These are phyloP conservation scores for Urtica urens DNA, from an alignment of 306 rosid genomes.

Conservation along the genomic window DNA sequence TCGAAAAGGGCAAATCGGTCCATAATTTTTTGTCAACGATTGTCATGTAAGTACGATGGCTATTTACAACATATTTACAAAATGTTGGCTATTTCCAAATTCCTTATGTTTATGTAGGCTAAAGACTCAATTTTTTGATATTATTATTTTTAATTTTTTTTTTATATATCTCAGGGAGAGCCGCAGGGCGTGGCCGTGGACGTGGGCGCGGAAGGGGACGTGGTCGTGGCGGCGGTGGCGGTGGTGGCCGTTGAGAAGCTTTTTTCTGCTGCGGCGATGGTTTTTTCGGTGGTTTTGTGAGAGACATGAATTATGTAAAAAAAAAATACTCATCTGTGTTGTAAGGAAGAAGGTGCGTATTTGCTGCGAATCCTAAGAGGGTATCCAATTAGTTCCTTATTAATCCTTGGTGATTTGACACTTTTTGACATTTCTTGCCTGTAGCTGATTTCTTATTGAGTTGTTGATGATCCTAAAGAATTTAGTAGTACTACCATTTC, in stretches of 20 bases:
- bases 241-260: too few species aligned
- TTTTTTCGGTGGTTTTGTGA: constrained; percentile 28
- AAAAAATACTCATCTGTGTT: constrained; percentile 30
- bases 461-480: too few species aligned
- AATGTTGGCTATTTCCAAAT: background rate
- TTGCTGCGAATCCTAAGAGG: constrained; percentile 18
- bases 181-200: constrained; percentile 72
- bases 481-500: too few species aligned
- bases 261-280: constrained; percentile 8
- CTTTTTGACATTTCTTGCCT: too few species aligned
- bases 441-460: too few species aligned
- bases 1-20: background rate
- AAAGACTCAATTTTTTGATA: constrained; percentile 2
- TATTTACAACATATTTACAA: background rate
- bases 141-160: constrained; percentile 2
- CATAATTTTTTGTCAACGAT: too few species aligned
- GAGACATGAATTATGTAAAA: constrained; percentile 30
- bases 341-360: constrained; percentile 21
- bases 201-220: constrained; percentile 86
- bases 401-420: too few species aligned
- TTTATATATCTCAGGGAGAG: constrained; percentile 46
- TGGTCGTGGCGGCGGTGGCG: constrained; percentile 70
- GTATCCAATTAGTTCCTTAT: too few species aligned
- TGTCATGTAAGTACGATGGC: background rate
- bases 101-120: too few species aligned